These are phyloP conservation scores for Fragilariopsis cylindrus DNA, from an alignment of 108 stramenopile species.

Conservation along the genomic window DNA sequence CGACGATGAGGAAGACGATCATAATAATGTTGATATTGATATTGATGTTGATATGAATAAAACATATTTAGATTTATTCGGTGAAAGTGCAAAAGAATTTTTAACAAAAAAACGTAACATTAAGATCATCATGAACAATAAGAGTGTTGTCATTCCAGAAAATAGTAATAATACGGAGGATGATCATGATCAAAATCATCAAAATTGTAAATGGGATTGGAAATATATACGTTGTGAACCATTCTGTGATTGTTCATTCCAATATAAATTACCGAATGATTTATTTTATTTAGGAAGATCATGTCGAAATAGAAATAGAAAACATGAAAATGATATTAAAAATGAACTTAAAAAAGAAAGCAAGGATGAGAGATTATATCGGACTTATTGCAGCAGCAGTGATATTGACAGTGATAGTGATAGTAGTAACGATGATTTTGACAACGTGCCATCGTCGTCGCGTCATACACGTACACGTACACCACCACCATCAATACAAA, in stretches of 20 bases:
- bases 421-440: not conserved
- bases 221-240: conserved; percentile 77
- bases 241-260: conserved; percentile 64
- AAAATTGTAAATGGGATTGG: conserved; percentile 75
- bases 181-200: conserved; percentile 36
- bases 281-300: conserved; percentile 73
- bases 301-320: conserved; percentile 57
- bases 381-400: not conserved
- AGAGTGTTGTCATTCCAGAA: not conserved
- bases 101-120: conserved; percentile 43
- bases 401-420: not conserved
- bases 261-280: conserved; percentile 59
- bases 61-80: conserved; percentile 80
- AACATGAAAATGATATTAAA: not conserved
- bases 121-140: too few relatives aligned
- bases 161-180: conserved; percentile 38
- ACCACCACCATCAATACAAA: too few relatives aligned
- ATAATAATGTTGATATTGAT: not conserved
- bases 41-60: conserved; percentile 34
- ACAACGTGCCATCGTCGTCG: not conserved
- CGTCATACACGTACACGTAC: too few relatives aligned
- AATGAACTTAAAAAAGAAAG: not conserved
- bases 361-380: not conserved
- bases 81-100: conserved; percentile 82
- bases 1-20: not conserved